Evolutionary conservation across 345 rosid species (phyloP).

Genomic region (Dipteronia dyeriana): DNA sequence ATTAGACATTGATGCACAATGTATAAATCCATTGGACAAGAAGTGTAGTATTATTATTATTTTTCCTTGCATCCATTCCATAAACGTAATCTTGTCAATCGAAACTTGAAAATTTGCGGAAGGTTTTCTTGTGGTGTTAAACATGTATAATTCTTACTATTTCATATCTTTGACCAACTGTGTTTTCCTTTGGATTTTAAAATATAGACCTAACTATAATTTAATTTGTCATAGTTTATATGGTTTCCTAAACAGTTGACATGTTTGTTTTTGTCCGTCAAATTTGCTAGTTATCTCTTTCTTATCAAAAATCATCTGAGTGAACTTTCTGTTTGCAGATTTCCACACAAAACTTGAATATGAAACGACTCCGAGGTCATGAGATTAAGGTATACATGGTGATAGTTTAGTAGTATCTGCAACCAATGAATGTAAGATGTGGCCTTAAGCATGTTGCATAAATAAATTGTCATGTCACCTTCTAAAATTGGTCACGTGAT

Average conservation of each 20-base stretch:
- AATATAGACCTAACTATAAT: too few relatives aligned
- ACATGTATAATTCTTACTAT: background rate
- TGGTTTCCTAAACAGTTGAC: background rate
- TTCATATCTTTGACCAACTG: background rate
- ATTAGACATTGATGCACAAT: background rate
- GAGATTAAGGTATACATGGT: slow-evolving; percentile 72
- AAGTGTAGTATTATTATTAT: too few relatives aligned
- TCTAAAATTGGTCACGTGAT: too few relatives aligned
- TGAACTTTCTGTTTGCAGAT: slow-evolving; percentile 56
- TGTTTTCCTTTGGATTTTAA: background rate
- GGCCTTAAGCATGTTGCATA: background rate
- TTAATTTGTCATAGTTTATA: background rate
- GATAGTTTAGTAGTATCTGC: background rate
- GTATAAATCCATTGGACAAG: background rate
- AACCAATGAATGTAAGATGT: background rate
- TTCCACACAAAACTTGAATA: slow-evolving; percentile 72
- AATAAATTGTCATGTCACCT: too few relatives aligned
- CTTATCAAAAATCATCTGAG: slow-evolving; percentile 12
- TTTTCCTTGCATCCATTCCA: background rate
- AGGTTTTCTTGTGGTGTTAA: background rate
- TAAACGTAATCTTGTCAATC: background rate
- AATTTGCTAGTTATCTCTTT: slow-evolving; percentile 18
- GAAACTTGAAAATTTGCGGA: background rate
- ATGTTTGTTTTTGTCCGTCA: background rate
- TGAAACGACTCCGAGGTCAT: slow-evolving; percentile 82